Conservation (phyloP, 768 basidiomycete species). For the Macrolepiota albuminosa region DNA sequence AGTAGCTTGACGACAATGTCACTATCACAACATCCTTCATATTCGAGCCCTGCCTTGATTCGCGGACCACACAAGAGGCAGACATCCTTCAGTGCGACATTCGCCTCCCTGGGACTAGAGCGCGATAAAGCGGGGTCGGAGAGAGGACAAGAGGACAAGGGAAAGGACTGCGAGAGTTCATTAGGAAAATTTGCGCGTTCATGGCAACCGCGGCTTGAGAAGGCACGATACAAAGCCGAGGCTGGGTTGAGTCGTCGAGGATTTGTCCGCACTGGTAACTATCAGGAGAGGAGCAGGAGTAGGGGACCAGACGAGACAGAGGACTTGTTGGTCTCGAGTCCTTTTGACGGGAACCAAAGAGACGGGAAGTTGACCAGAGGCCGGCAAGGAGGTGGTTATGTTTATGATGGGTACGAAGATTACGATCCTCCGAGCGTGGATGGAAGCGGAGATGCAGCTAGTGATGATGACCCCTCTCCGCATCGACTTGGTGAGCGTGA, state of each 20-base stretch:
- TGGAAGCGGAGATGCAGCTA: slow-evolving; percentile 10
- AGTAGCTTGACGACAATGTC: neutral
- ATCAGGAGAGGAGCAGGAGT: slow-evolving; percentile 16
- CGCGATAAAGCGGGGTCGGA: slow-evolving; percentile 3
- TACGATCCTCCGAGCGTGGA: slow-evolving; percentile 57
- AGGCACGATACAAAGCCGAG: slow-evolving; percentile 67
- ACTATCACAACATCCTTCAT: slow-evolving; percentile 3
- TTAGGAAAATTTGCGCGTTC: slow-evolving; percentile 20
- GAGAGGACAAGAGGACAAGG: slow-evolving; percentile 11
- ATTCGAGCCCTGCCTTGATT: slow-evolving; percentile 7
- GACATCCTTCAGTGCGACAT: slow-evolving; percentile 1
- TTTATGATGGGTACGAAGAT: slow-evolving; percentile 30
- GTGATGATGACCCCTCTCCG: slow-evolving; percentile 16
- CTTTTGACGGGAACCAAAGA: neutral
- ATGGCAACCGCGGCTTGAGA: slow-evolving; percentile 52
- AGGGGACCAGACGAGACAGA: slow-evolving; percentile 13
- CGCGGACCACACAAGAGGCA: slow-evolving; percentile 7
- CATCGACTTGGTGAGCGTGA: slow-evolving; percentile 33
- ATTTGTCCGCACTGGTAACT: slow-evolving; percentile 35
- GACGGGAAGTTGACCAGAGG: neutral
- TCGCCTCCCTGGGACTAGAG: slow-evolving; percentile 4
- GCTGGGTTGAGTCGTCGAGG: slow-evolving; percentile 60
- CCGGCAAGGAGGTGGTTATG: slow-evolving; percentile 3
- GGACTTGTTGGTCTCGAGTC: slow-evolving; percentile 12
- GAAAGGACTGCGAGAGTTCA: slow-evolving; percentile 5